These are phyloP conservation scores for Volvox africanus DNA, from an alignment of 139 green algal species.

Conservation along the genomic window DNA sequence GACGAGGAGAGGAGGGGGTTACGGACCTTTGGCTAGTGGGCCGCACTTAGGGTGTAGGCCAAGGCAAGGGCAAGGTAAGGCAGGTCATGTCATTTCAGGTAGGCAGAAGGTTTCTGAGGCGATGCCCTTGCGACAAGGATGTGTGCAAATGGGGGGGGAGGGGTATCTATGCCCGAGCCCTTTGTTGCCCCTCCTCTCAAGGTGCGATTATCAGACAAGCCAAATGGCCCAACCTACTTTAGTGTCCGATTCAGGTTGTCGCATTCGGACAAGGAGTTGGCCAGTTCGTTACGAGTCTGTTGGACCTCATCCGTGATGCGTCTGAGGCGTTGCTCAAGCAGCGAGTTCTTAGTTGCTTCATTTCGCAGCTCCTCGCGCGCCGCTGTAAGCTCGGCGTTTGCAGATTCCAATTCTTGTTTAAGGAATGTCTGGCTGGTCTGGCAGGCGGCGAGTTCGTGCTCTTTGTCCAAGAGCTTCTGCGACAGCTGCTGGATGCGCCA, in stretches of 20 bases:
- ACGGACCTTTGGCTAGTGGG: too few species aligned
- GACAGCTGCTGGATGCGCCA: slow-evolving; percentile 17
- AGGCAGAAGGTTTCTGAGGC: too few species aligned
- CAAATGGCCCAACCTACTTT: background rate
- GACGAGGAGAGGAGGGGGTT: too few species aligned
- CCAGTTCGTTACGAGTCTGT: background rate
- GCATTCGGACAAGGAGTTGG: background rate
- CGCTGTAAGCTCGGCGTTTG: slow-evolving; percentile 12
- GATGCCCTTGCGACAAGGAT: too few species aligned
- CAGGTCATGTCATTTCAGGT: too few species aligned
- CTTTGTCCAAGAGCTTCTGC: slow-evolving; percentile 16
- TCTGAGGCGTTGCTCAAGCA: slow-evolving; percentile 39
- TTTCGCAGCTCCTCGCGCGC: slow-evolving; percentile 48
- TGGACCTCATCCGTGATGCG: slow-evolving; percentile 5
- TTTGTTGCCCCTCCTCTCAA: too few species aligned
- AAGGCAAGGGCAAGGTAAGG: too few species aligned
- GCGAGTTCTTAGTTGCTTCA: slow-evolving; percentile 31
- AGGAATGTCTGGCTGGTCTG: background rate
- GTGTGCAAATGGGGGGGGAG: too few species aligned
- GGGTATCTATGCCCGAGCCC: too few species aligned
- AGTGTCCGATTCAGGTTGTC: slow-evolving; percentile 41
- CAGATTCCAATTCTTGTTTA: slow-evolving; percentile 22
- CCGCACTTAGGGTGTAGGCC: too few species aligned
- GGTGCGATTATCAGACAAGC: too few species aligned
- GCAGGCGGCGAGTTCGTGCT: background rate